These are phyloP conservation scores for Immersiporthe knoxdaviesiana DNA, from an alignment of 2,329 filamentous ascomycete genomes.

Conservation along the genomic window DNA sequence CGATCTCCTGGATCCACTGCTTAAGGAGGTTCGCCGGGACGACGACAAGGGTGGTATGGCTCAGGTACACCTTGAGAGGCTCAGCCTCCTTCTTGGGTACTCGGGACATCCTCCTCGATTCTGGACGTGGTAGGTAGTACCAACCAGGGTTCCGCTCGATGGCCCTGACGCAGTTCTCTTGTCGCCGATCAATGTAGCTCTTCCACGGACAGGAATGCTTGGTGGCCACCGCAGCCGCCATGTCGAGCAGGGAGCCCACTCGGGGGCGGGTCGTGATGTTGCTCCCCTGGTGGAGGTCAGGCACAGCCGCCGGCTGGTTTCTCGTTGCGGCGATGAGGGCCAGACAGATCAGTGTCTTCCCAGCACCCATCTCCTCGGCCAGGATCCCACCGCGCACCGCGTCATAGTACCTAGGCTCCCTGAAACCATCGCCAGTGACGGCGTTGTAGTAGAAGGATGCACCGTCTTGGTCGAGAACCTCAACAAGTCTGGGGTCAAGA, in stretches of 20 bases:
- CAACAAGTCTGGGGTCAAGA: conserved; percentile 74
- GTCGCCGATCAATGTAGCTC: conserved; percentile 60
- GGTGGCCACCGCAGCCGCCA: conserved; percentile 73
- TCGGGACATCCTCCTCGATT: conserved; percentile 44
- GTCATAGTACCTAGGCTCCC: conserved; percentile 74
- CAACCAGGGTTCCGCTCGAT: conserved; percentile 61
- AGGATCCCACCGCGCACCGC: conserved; percentile 75
- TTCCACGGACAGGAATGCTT: conserved; percentile 73
- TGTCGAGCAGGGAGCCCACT: conserved; percentile 70
- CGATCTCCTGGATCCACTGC: conserved; percentile 83
- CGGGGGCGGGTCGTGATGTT: conserved; percentile 45
- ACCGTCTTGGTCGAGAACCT: conserved; percentile 63
- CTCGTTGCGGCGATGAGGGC: conserved; percentile 76
- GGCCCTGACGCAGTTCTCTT: conserved; percentile 54
- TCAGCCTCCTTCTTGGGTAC: conserved; percentile 38
- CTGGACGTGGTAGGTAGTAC: conserved; percentile 59
- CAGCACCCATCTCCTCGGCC: conserved; percentile 79
- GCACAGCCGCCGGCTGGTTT: conserved; percentile 66
- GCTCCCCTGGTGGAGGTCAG: conserved; percentile 59
- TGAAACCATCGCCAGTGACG: conserved; percentile 63
- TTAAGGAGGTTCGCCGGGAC: conserved; percentile 81
- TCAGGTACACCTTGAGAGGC: conserved; percentile 62
- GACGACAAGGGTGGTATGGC: conserved; percentile 73
- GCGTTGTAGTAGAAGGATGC: conserved; percentile 71
- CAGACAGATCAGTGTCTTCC: conserved; percentile 88